Evolutionary conservation across 1,284 basidiomycete species (phyloP).

Genomic region (Fomes fomentarius): DNA sequence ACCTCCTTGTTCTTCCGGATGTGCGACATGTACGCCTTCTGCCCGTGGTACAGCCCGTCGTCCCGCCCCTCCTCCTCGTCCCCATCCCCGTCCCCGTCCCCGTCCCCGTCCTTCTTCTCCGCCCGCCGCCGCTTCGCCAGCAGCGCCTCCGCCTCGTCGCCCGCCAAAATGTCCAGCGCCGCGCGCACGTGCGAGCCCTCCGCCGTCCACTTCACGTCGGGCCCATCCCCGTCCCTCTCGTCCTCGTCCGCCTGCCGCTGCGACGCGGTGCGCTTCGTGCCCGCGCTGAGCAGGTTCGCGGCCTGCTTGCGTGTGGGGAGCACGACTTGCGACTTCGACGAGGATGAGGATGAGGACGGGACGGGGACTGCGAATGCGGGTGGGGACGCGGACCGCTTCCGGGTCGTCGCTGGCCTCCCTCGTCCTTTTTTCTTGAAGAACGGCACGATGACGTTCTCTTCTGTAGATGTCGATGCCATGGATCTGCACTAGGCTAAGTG

Average conservation of each 20-base stretch:
- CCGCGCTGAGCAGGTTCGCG: slow-evolving; percentile 78
- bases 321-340: slow-evolving; percentile 69
- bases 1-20: slow-evolving; percentile 81
- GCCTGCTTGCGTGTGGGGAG: slow-evolving; percentile 71
- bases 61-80: slow-evolving; percentile 68
- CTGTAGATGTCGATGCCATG: slow-evolving; percentile 47
- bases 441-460: slow-evolving; percentile 60
- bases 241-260: slow-evolving; percentile 51
- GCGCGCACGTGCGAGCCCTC: slow-evolving; percentile 69
- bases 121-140: slow-evolving; percentile 60
- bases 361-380: slow-evolving; percentile 14
- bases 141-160: slow-evolving; percentile 80
- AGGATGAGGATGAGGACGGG: slow-evolving; percentile 30
- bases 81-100: too few species aligned
- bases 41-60: slow-evolving; percentile 90
- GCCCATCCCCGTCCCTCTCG: slow-evolving; percentile 59
- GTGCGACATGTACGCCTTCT: slow-evolving; percentile 82
- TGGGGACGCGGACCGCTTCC: slow-evolving; percentile 74
- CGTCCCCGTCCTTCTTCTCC: slow-evolving; percentile 45
- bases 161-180: slow-evolving; percentile 73
- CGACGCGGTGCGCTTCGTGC: slow-evolving; percentile 76
- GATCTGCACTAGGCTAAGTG: not conserved
- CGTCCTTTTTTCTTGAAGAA: slow-evolving; percentile 92
- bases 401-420: slow-evolving; percentile 68
- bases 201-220: slow-evolving; percentile 80